Percentiles rank a stretch among this genome's conserved stretches.
Evolutionary conservation across 164 flowering plant genomes (phyloP).

Genomic region (Euptelea pleiosperma): DNA sequence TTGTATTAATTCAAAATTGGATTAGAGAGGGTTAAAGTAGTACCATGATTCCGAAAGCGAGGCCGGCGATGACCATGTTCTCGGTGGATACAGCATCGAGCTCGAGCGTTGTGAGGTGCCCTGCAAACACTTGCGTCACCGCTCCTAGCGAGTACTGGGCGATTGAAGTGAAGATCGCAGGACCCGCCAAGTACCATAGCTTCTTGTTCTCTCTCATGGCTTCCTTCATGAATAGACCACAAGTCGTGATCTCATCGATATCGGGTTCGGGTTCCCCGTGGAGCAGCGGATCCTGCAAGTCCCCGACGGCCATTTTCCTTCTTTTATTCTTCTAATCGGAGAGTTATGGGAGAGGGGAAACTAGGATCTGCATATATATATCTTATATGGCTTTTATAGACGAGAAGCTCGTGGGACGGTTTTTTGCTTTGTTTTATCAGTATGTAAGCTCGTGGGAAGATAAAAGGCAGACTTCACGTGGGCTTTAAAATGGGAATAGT

Average conservation of each 20-base stretch:
- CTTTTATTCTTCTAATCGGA: no score
- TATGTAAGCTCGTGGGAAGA: no score
- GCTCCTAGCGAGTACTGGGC: constrained; percentile 36
- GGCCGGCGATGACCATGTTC: constrained; percentile 37
- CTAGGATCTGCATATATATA: background rate
- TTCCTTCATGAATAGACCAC: constrained; percentile 18
- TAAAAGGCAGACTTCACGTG: constrained; percentile 27
- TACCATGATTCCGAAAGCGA: constrained; percentile 36
- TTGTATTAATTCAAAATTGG: no score
- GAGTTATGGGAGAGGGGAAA: background rate
- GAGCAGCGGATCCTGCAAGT: constrained; percentile 17
- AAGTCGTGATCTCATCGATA: constrained; percentile 20
- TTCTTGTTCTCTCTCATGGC: constrained; percentile 23
- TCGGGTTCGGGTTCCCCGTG: constrained; percentile 3
- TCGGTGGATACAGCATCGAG: constrained; percentile 34
- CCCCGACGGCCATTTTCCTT: constrained; percentile 11
- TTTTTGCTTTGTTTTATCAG: no score
- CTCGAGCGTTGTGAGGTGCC: constrained; percentile 32
- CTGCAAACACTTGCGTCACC: constrained; percentile 31
- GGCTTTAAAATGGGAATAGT: no score
- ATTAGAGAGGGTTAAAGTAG: no score
- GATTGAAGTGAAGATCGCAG: constrained; percentile 29
- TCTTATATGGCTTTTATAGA: background rate
- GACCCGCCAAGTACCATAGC: constrained; percentile 34
- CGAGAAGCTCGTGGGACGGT: constrained; percentile 24